Base-by-base conservation (phyloP, 2,329 filamentous ascomycete genomes). In the Diaporthe sp. region DNA sequence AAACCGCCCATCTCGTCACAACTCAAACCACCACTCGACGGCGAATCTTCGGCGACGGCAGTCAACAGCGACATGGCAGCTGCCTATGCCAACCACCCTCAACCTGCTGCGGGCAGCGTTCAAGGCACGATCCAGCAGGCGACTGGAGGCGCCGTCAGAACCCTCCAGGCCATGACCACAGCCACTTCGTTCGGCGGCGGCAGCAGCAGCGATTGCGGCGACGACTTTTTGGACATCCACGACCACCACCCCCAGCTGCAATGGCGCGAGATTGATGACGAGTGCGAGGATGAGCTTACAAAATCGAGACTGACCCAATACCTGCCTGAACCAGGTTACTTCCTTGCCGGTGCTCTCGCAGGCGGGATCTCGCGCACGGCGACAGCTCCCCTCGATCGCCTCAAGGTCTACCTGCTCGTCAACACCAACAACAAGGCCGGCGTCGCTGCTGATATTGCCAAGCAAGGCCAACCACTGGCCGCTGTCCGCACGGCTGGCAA, bases 401-500 rank as follows among this genome's bases (percentile, higher is more conserved):
- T 99, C 74, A 98, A 98, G 86, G 97, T 99, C 77, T 98, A 97
- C 83, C 91, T 99, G 70, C 97, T 99, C 80, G 96, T 97, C 70
- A 96, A 97, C 84, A 97, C 95, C 73, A 90, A 88, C 77, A 86
- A 88, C 72, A 88, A 88, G 74, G 81, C 90, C 78, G 85, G 87
- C 79, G 88, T 90, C 73, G 91, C 91, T 13, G 83, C 93, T 59
- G 84, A 89, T 73, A 93, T 94, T 19, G 90, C 91, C 4, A 95
- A 94, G 81, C 88, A 91, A 73, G 95, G 94, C 39, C 89, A 91
- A 59, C 87, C 93, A 2, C 77, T 94, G 15, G 84, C 87, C 75
- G 94, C 93, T 37, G 84, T 92, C 2, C 90, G 90, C 76, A 92
- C 92, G 78, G 91, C 93, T 25, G 88, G 89, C 53, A 88, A 88